Percentiles rank a stretch among this genome's conserved stretches.
phyloP scores from a whole-genome alignment of 208 protist species.

The Crithidia acanthocephali region DNA sequence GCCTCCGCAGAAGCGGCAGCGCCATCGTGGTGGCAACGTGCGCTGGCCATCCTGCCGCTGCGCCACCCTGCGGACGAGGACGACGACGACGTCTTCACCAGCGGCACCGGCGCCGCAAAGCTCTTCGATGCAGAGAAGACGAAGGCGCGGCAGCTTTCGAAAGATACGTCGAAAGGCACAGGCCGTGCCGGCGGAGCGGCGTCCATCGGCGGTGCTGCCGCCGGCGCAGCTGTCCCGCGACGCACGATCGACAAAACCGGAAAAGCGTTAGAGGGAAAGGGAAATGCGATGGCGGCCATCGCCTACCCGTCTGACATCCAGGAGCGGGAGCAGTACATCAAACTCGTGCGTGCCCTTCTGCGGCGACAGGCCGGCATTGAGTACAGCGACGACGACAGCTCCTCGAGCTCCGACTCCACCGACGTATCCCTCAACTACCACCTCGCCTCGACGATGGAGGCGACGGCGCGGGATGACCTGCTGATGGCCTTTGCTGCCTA shows the following conservation, averaged over 20 bases:
- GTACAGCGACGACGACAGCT: constrained; percentile 43
- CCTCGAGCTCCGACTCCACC: constrained; percentile 53
- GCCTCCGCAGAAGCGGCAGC: background rate
- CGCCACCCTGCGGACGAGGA: constrained; percentile 23
- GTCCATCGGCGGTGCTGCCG: background rate
- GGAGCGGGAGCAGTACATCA: constrained; percentile 54
- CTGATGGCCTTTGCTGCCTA: constrained; percentile 51
- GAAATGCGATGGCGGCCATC: background rate
- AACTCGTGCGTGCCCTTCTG: constrained; percentile 54
- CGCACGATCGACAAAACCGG: background rate
- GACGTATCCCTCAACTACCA: constrained; percentile 82
- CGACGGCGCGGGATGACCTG: constrained; percentile 63
- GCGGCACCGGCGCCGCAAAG: constrained; percentile 36
- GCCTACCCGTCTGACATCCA: constrained; percentile 30
- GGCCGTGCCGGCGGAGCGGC: background rate
- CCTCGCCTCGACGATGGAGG: constrained; percentile 69
- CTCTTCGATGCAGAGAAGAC: constrained; percentile 35
- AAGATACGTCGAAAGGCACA: background rate
- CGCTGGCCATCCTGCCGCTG: background rate
- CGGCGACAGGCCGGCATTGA: constrained; percentile 40
- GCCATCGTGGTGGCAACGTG: constrained; percentile 23
- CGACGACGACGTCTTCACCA: constrained; percentile 59
- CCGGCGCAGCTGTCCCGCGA: background rate
- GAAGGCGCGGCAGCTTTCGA: constrained; percentile 23
- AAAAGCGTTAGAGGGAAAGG: constrained; percentile 2